Conservation (phyloP, 1,139 yeast species). For the Geotrichum phurueaensis region DNA sequence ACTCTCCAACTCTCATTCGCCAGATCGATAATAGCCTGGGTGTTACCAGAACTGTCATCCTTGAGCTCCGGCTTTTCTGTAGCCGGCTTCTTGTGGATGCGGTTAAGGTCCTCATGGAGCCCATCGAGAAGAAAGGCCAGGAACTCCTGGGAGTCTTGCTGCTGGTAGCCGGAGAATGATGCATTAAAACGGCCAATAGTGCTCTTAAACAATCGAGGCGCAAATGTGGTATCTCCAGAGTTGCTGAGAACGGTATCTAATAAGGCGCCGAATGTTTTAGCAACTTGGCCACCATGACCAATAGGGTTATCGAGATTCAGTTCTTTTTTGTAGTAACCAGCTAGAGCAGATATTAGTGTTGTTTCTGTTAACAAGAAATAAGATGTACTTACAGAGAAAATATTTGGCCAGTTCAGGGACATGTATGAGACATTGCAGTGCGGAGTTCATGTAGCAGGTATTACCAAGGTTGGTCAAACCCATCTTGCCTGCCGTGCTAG, state of each 20-base stretch:
- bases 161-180: constrained; percentile 81
- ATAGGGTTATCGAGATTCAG: constrained; percentile 73
- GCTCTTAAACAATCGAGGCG: constrained; percentile 74
- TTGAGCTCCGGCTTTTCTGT: constrained; percentile 82
- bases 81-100: constrained; percentile 75
- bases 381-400: constrained; percentile 38
- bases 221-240: constrained; percentile 21
- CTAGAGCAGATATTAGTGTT: constrained; percentile 28
- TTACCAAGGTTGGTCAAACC: constrained; percentile 86
- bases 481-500: constrained; percentile 38
- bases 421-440: constrained; percentile 83
- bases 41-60: constrained; percentile 52
- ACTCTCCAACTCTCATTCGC: constrained; percentile 79
- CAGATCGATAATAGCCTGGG: constrained; percentile 49
- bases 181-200: constrained; percentile 75
- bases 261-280: constrained; percentile 13
- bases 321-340: constrained; percentile 57
- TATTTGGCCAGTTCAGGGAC: constrained; percentile 78
- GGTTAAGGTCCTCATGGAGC: constrained; percentile 85
- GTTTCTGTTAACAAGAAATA: not conserved
- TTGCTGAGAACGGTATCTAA: constrained; percentile 9
- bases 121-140: constrained; percentile 86
- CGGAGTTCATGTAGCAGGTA: constrained; percentile 96
- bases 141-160: constrained; percentile 95
- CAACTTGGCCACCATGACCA: constrained; percentile 66